Base-by-base conservation (phyloP, 306 rosid genomes). In the Ormosia emarginata region DNA sequence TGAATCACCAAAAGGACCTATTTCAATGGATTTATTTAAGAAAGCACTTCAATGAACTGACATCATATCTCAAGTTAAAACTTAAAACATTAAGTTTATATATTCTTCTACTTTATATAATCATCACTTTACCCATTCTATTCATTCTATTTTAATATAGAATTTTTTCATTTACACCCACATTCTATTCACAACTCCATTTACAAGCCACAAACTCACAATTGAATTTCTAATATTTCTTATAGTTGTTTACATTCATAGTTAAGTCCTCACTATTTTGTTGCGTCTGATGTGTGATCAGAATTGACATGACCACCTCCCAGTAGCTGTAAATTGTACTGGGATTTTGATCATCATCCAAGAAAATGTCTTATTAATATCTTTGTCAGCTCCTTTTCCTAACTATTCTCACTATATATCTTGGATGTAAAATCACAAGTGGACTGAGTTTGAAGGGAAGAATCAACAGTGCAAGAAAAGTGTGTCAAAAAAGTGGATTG, bases 251-350 rank as follows among this genome's bases (percentile, higher is more conserved):
- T 15, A 15, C 61, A 34, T 44, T 7, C 53, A 13, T 61, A 14
- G 63, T 81, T 24, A 67, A 10, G 56, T 11, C 2, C 12, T 84
- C 74, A 24, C 78, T 57, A 58, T 30, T 37, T 79, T 74, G 68
- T 47, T 58, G 71, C 33, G 24, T 72, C 78, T 29, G 80, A 81
- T 66, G 69, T 56, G 15, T 53, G 85, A 81, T 44, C 53, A 13
- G 73, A 64, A 53, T 41, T 63, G 85, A 74, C 29, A 43, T 61
- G 85, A 74, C 76, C 61, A 73, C 50, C 61, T 71, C 12, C 57
- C 13, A 30, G 73, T 49, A 18, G 58, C 65, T 15, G 78, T 47
- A 46, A 80, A 34, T 34, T 46, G 75, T 49, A 82, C 66, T 43
- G 3, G 1, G 55, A 74, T 46, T 82, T 41, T 44, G 55, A 53